Evolutionary conservation across 78 protist species (phyloP), one percentile per base, ranked within the genome.

Genomic region (Dictyostelium intermedium): DNA sequence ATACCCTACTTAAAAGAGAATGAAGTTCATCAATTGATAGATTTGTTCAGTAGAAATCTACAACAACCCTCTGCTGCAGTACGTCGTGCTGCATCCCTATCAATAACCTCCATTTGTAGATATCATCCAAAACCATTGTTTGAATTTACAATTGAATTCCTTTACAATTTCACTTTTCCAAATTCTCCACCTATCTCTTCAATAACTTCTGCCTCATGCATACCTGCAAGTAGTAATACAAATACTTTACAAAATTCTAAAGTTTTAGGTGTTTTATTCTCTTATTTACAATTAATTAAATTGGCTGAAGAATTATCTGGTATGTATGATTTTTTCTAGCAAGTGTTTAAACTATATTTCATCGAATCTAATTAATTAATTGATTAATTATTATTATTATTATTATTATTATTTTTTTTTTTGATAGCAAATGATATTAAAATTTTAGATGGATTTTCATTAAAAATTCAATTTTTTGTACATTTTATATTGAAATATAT

Each of bases 1-100:
- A 84, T 92, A 23, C 25, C 87, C 61, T 84, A 92, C 47, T 35
- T 92, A 0, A 92, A 83, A 20, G 96, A 92, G 50, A 60, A 63
- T 14, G 96, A 92, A 23, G 87, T 84, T 30, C 85, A 85, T 30
- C 85, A 86, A 25, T 53, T 92, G 23, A 84, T 92, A 2, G 91
- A 83, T 5, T 37, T 84, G 20, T 86, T 92, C 32, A 61, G 39
- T n/a, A 47, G 34, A 30, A 85, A 92, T 37, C 82, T 92, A 35
- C 27, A 41, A 2, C 91, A 84, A 39, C 1, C 73, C 0, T 92
- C 96, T 1, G 87, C 96, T 11, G 83, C 92, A 1, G 92, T 92
- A 6, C 78, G 96, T 47, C 79, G 95, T 50, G 34, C 91, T 14
- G 87, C 94, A 0, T 89, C 94, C 1, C 10, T 80, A 13, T 89